Percentiles rank a stretch among this genome's conserved stretches.
Evolutionary conservation across 805 yeast genomes (phyloP).

Genomic region (Kodamaea neixiangensis): DNA sequence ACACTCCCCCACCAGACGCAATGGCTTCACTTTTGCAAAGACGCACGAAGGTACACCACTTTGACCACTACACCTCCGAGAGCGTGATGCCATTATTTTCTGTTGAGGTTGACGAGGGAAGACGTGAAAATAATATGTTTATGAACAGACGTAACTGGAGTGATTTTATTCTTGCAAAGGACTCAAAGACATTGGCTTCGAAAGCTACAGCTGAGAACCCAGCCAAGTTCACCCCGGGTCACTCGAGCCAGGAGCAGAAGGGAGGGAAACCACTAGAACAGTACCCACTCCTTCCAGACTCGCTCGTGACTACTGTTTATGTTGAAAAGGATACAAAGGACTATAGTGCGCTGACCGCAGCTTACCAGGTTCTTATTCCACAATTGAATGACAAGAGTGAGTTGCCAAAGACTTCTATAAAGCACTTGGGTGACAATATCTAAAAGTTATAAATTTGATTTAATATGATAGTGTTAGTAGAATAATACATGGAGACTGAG

Average conservation of each 20-base stretch:
- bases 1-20: conserved; percentile 89
- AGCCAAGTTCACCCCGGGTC: not conserved
- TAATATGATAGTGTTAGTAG: not conserved
- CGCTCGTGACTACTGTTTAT: conserved; percentile 69
- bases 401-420: conserved; percentile 33
- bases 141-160: conserved; percentile 73
- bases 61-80: conserved; percentile 67
- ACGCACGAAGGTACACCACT: conserved; percentile 68
- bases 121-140: conserved; percentile 51
- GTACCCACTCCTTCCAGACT: conserved; percentile 57
- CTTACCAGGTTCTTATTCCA: conserved; percentile 75
- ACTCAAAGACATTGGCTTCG: conserved; percentile 20
- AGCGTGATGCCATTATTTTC: conserved; percentile 76
- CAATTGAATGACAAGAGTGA: conserved; percentile 39
- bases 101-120: conserved; percentile 55
- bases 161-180: conserved; percentile 58
- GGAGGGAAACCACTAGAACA: conserved; percentile 20
- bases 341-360: conserved; percentile 53
- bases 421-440: conserved; percentile 26
- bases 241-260: not conserved
- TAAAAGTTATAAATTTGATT: not conserved
- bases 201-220: conserved; percentile 5
- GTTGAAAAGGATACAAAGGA: conserved; percentile 64
- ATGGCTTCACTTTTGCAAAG: conserved; percentile 75
- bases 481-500: not conserved